phyloP scores from a whole-genome alignment of 768 basidiomycete genomes.

The Amanita phalloides region DNA sequence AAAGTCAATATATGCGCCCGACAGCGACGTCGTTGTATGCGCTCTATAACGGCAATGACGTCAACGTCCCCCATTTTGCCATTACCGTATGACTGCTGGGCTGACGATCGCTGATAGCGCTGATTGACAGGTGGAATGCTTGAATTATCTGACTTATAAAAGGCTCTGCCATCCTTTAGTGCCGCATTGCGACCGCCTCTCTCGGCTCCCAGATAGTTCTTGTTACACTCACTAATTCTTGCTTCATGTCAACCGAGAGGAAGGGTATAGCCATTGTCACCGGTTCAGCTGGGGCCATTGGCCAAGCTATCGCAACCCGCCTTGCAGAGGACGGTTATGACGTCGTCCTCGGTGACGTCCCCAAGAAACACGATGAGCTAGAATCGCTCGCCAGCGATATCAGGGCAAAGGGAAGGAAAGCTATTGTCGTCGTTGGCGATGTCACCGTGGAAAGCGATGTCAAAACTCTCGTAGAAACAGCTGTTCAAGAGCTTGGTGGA shows the following conservation, averaged over 20 bases:
- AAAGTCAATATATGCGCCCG: too few relatives aligned
- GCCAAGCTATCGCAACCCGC: constrained; percentile 3
- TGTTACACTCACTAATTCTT: too few relatives aligned
- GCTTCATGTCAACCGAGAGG: not conserved
- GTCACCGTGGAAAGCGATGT: constrained; percentile 26
- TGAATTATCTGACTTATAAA: too few relatives aligned
- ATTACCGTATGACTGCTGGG: too few relatives aligned
- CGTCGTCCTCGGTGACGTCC: not conserved
- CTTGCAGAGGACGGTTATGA: constrained; percentile 8
- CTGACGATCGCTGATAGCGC: too few relatives aligned
- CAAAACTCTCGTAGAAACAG: constrained; percentile 19
- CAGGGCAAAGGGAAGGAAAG: constrained; percentile 11
- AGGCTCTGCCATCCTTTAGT: too few relatives aligned
- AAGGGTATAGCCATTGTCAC: constrained; percentile 5
- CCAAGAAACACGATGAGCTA: not conserved
- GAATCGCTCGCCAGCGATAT: constrained; percentile 14
- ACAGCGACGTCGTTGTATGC: not conserved
- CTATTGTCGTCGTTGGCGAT: constrained; percentile 18
- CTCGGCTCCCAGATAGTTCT: not conserved
- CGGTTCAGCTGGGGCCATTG: constrained; percentile 4
- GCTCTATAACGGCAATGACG: not conserved
- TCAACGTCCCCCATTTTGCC: not conserved
- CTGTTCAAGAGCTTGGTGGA: constrained; percentile 24
- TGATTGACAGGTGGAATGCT: too few relatives aligned
- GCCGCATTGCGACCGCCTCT: too few relatives aligned